Base-by-base conservation (phyloP, 2,329 filamentous ascomycete species). In the Calcarisporium arbuscula region DNA sequence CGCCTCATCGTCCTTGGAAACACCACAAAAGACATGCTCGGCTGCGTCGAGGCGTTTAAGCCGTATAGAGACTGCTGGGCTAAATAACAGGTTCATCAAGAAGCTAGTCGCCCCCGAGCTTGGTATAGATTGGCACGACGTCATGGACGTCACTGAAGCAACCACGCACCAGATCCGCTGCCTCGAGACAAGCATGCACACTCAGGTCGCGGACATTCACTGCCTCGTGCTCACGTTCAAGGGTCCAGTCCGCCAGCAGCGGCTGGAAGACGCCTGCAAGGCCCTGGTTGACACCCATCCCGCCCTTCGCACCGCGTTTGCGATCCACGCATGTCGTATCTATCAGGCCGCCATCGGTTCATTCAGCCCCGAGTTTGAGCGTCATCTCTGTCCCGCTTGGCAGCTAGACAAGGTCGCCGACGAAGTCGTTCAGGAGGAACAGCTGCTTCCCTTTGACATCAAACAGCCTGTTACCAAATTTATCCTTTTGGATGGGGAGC, bases 281-380 rank as follows among this genome's bases (percentile, higher is more conserved):
- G 58, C 60, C 10, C 55, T 74, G 8, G 54, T 57, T 0, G 51
- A 52, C 21, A 56, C 68, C 22, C 70, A 74, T 27, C 64, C 68
- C 0, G 69, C 73, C 19, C 58, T 80, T 7, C 67, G 73, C 16
- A 76, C 75, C 0, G 64, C 67, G 0, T 78, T 78, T 35, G 58
- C 70, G 3, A 52, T 60, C 0, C 61, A 71, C 30, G 59, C 63
- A 9, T 60, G 67, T 6, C 58, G 57, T 3, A 55, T 73, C 0
- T 72, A 67, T 43, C 70, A 74, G 46, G 66, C 68, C 0, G 61
- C 67, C 21, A 49, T 71, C 22, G 61, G 61, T 30, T 57, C 60
- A 3, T 64, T 60, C 43, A 53, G 49, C 3, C 58, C 67, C 2
- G 59, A 67, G 2, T 73, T 73, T 41, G 52, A 60, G 37, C 59